phyloP scores from a whole-genome alignment of 768 basidiomycete genomes.

The Grammothele lineata region DNA sequence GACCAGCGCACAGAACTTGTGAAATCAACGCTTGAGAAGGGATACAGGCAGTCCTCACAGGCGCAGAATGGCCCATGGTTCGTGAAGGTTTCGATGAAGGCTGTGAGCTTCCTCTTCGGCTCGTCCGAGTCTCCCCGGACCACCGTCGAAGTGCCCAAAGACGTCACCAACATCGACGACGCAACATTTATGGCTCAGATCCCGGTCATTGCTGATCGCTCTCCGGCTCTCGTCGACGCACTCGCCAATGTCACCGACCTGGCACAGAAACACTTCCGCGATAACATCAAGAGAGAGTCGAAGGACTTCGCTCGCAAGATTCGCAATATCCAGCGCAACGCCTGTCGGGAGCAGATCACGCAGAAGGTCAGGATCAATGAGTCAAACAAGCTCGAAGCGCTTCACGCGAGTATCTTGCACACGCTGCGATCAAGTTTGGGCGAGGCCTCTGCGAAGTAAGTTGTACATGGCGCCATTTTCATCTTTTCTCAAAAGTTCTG shows the following conservation, averaged over 20 bases:
- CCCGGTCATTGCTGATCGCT: conserved; percentile 1
- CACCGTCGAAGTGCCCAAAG: not conserved
- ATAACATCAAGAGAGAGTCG: conserved; percentile 1
- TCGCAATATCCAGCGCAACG: conserved; percentile 5
- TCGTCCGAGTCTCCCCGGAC: not conserved
- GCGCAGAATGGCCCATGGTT: no score
- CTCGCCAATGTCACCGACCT: not conserved
- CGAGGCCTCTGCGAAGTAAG: no score
- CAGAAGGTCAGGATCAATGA: conserved; percentile 3
- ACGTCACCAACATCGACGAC: not conserved
- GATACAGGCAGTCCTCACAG: no score
- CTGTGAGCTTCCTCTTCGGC: not conserved
- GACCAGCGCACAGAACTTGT: conserved; percentile 6
- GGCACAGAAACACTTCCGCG: conserved; percentile 3
- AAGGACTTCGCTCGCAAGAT: conserved; percentile 2
- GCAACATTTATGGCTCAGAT: conserved; percentile 3
- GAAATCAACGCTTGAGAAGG: no score
- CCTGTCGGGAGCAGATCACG: conserved; percentile 2
- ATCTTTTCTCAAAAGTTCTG: no score
- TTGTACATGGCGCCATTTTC: no score
- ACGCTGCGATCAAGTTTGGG: not conserved
- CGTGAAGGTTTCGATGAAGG: no score
- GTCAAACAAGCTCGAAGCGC: not conserved
- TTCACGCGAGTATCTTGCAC: not conserved
- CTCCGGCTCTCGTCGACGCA: not conserved